A percentile compares a stretch with the other conserved stretches of the same genome.
Conservation (phyloP, 2,329 filamentous ascomycete species). For the Penicillium sp. region DNA sequence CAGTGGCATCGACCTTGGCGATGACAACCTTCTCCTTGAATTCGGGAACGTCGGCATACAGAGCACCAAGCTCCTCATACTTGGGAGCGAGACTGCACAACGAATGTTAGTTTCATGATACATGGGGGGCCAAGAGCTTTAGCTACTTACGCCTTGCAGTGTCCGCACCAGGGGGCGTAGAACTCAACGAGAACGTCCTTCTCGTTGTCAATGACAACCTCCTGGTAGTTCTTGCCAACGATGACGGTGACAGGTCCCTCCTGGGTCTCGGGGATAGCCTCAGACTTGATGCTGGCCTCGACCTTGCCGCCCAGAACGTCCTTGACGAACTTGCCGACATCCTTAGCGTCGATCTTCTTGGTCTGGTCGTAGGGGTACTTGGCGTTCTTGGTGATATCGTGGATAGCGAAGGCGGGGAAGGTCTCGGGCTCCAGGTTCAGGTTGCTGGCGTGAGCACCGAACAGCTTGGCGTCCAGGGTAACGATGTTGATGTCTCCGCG, state of each 20-base stretch:
- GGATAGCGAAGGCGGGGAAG: constrained; percentile 97
- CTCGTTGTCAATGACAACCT: constrained; percentile 86
- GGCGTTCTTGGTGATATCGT: constrained; percentile 91
- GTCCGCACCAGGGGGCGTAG: constrained; percentile 85
- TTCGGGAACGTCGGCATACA: constrained; percentile 57
- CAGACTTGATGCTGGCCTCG: constrained; percentile 96
- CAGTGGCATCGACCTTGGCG: constrained; percentile 93
- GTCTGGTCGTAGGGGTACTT: constrained; percentile 94
- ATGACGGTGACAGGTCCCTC: constrained; percentile 85
- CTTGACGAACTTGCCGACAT: constrained; percentile 81
- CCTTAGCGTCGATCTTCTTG: constrained; percentile 73
- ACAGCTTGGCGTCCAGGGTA: constrained; percentile 92
- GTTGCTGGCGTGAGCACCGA: constrained; percentile 93
- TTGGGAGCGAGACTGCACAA: constrained; percentile 62
- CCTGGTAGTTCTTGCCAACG: constrained; percentile 91
- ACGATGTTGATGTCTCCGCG: constrained; percentile 97
- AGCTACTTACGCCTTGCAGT: constrained; percentile 65
- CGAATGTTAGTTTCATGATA: background rate
- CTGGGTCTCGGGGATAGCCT: constrained; percentile 92
- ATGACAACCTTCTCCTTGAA: constrained; percentile 64
- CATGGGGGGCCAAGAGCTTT: no score
- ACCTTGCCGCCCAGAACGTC: constrained; percentile 86
- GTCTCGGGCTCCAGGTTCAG: constrained; percentile 94
- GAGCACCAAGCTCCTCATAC: constrained; percentile 66
- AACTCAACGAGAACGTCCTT: constrained; percentile 99